A percentile compares a stretch with the other conserved stretches of the same genome.
Conservation (phyloP, 331 rosid genomes). For the Rhamnella rubrinervis region DNA sequence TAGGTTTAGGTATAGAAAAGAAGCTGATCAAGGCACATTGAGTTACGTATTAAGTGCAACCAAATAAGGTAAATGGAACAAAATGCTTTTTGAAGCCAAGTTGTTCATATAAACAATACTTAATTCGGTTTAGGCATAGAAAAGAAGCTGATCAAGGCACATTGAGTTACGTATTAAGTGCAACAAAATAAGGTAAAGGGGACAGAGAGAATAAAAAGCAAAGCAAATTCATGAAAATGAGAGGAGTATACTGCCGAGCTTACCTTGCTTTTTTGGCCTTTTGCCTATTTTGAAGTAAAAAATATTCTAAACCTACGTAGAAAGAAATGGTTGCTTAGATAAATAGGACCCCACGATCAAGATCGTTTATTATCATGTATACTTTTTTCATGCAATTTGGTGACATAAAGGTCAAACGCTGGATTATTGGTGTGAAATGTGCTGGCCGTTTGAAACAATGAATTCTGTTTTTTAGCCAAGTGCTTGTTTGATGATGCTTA, state of each 20-base stretch:
- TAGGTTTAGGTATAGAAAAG: not conserved
- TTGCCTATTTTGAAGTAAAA: conserved; percentile 1
- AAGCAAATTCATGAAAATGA: not conserved
- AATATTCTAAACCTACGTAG: conserved; percentile 27
- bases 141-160: not conserved
- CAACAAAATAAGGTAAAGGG: not conserved
- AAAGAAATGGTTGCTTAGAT: conserved; percentile 11
- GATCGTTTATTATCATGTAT: no score
- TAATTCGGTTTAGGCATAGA: not conserved
- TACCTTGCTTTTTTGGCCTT: no score
- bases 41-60: not conserved
- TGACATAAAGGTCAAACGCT: no score
- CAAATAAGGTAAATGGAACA: not conserved
- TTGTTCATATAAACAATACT: not conserved
- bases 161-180: not conserved
- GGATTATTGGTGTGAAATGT: no score
- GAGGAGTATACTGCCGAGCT: not conserved
- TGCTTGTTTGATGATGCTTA: no score
- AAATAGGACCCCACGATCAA: not conserved
- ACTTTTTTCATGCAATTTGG: no score
- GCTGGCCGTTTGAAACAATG: no score
- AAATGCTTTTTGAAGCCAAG: conserved; percentile 5
- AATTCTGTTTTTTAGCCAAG: no score
- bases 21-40: not conserved
- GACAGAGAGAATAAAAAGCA: conserved; percentile 4